Base-by-base conservation (phyloP, 495 filamentous ascomycete species). In the Cudoniella acicularis region DNA sequence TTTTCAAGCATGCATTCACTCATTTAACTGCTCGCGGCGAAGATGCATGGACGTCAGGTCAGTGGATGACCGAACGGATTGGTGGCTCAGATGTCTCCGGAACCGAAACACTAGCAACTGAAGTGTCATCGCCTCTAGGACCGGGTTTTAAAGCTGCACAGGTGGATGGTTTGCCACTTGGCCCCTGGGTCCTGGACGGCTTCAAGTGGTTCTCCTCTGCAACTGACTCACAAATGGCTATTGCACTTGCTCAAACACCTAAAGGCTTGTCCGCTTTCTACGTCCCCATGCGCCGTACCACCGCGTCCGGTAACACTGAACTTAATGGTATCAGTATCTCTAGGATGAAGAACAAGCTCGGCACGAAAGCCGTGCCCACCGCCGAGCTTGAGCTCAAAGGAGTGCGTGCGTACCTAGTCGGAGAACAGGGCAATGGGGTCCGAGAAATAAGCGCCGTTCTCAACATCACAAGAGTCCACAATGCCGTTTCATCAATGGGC, bases 1-100 rank as follows among this genome's bases (percentile, higher is more conserved):
- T 87, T 50, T 72, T 90, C 66, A 67, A 79, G 59, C 62, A 71
- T 26, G 73, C 83, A 48, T 75, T 81, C 67, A 61, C 74, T 11
- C 71, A 72, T 13, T 66, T 89, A 10, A 81, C 76, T 23, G 83
- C 82, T 3, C 76, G 83, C 6, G 79, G 88, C 56, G 57, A 67
- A 8, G 57, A 71, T n/a, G 78, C 81, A 16, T 91, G 88, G 88
- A 91, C 88, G 3, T 85, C 80, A 26, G 88, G 89, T 0, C 89
- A 92, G 66, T 93, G 89, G 89, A 92, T 92, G 89, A 92, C 89
- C 0, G 88, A 92, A 63, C 79, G 88, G n/a, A 71, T 78, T 0
- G 88, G 88, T 8, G 88, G 88, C 1, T 87, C 83, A 59, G 89
- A 93, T 60, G 85, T 91, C 2, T 82, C 83, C 6, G 80, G 76